A percentile compares a stretch with the other conserved stretches of the same genome.
phyloP scores from a whole-genome alignment of 148 eudicot genomes.

The Fagopyrum tataricum region DNA sequence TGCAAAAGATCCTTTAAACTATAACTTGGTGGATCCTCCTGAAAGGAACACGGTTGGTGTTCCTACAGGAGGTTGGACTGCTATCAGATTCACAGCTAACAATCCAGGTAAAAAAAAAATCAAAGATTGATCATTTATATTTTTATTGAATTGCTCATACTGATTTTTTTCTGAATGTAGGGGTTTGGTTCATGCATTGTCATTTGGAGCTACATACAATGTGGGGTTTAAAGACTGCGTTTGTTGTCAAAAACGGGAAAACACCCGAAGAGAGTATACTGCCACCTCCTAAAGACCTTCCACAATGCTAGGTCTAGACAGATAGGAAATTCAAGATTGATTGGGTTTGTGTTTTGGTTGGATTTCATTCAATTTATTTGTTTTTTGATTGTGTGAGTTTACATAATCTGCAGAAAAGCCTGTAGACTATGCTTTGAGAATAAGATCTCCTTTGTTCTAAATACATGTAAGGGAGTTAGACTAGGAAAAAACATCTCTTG shows the following conservation, averaged over 20 bases:
- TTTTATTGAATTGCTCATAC: neutral
- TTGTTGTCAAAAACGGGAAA: neutral
- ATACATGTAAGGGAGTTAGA: too few relatives aligned
- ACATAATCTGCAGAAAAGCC: neutral
- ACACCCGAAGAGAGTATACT: neutral
- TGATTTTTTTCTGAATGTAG: neutral
- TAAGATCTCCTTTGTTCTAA: neutral
- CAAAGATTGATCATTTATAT: neutral
- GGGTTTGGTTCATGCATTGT: constrained; percentile 5
- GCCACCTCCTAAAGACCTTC: constrained; percentile 9
- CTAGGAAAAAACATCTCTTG: too few relatives aligned
- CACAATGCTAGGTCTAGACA: neutral
- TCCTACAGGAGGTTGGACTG: constrained; percentile 7
- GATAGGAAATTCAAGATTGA: neutral
- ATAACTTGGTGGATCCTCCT: constrained; percentile 11
- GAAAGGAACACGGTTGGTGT: constrained; percentile 1
- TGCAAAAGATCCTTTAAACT: neutral
- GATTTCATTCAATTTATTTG: constrained; percentile 5
- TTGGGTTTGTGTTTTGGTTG: neutral
- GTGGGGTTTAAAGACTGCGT: constrained; percentile 3
- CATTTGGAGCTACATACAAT: constrained; percentile 8
- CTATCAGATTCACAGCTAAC: constrained; percentile 5
- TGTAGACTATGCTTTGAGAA: neutral
- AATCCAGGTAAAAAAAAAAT: constrained; percentile 13
- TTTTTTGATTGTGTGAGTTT: constrained; percentile 8